Evolutionary conservation across 352 stramenopile genomes (phyloP).

Genomic region (Globisporangium polare): DNA sequence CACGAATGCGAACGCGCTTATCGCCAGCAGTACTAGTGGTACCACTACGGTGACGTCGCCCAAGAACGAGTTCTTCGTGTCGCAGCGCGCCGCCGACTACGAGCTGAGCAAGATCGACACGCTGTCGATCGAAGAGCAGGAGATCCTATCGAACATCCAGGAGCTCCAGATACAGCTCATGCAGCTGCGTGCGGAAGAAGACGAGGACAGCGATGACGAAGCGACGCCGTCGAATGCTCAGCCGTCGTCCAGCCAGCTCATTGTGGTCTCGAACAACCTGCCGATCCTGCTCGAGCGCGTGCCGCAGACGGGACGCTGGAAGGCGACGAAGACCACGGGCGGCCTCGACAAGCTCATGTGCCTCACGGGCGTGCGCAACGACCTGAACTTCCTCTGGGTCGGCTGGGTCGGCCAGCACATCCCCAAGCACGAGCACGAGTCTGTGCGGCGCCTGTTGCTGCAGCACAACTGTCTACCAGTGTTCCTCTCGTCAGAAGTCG

Average conservation of each 20-base stretch:
- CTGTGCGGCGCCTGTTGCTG: conserved; percentile 61
- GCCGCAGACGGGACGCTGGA: conserved; percentile 75
- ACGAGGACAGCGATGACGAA: conserved; percentile 60
- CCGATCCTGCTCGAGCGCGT: conserved; percentile 74
- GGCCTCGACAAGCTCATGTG: conserved; percentile 85
- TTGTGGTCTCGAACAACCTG: conserved; percentile 87
- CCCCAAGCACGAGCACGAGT: conserved; percentile 74
- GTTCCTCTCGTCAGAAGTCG: conserved; percentile 81
- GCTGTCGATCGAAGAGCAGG: conserved; percentile 80
- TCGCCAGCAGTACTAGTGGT: conserved; percentile 2
- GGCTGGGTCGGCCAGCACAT: conserved; percentile 89
- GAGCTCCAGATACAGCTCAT: conserved; percentile 86
- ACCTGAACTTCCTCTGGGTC: conserved; percentile 85
- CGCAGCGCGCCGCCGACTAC: conserved; percentile 63
- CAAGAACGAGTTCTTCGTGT: conserved; percentile 76
- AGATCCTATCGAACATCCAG: conserved; percentile 88
- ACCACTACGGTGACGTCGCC: conserved; percentile 32
- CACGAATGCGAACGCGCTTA: not conserved
- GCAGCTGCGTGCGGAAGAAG: conserved; percentile 63
- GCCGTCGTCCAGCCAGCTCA: conserved; percentile 48
- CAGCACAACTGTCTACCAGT: conserved; percentile 87
- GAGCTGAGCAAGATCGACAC: conserved; percentile 64
- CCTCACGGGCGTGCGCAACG: conserved; percentile 54
- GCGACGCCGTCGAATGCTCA: conserved; percentile 17
- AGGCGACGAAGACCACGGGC: conserved; percentile 81